Evolutionary conservation across 148 eudicot species (phyloP).

Genomic region (Persicaria tinctoria): DNA sequence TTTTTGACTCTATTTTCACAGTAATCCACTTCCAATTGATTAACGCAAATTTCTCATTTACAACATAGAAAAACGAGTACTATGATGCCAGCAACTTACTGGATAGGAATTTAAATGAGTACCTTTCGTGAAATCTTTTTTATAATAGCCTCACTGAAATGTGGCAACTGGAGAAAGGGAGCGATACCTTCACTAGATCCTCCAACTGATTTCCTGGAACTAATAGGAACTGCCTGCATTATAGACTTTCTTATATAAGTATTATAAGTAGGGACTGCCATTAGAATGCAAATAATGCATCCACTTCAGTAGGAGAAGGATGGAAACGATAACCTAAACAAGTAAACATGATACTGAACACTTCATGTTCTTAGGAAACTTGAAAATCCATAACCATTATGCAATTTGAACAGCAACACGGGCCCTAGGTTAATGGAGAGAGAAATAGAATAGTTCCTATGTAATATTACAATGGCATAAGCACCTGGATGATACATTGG

Average conservation of each 20-base stretch:
- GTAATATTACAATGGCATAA: neutral
- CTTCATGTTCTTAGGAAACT: neutral
- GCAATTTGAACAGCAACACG: neutral
- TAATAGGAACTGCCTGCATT: slow-evolving; percentile 48
- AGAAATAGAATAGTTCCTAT: neutral
- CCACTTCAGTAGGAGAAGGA: neutral
- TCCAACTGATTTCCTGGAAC: slow-evolving; percentile 42
- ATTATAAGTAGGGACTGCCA: neutral
- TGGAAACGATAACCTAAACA: neutral
- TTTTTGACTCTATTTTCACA: neutral
- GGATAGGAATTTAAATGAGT: neutral
- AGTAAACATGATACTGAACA: neutral
- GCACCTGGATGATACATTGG: slow-evolving; percentile 26
- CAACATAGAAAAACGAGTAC: neutral
- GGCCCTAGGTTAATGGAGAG: neutral
- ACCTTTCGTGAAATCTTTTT: slow-evolving; percentile 52
- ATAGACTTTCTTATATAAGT: neutral
- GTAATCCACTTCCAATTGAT: neutral
- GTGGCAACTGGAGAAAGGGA: slow-evolving; percentile 59
- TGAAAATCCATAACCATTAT: no score
- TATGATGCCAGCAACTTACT: neutral
- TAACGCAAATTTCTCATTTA: neutral
- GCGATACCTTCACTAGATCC: slow-evolving; percentile 44
- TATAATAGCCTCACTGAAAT: slow-evolving; percentile 40
- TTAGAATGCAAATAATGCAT: neutral